Conservation (phyloP, 1,139 yeast species). For the Candida smagusa region DNA sequence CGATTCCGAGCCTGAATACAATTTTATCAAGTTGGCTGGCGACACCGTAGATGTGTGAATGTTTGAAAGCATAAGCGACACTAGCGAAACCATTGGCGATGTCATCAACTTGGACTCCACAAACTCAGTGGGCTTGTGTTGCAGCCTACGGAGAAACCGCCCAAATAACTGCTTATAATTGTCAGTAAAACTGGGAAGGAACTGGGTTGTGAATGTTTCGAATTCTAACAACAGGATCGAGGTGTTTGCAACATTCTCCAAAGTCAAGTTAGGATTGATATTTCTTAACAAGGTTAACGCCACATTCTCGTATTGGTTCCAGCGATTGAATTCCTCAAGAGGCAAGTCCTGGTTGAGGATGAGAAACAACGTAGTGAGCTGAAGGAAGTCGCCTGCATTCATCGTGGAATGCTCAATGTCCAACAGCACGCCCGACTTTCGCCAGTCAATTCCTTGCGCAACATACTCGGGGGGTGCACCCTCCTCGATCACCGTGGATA, state of each 20-base stretch:
- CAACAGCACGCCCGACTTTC: conserved; percentile 12
- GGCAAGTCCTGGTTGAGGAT: conserved; percentile 23
- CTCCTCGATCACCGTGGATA: neutral
- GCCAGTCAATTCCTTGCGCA: conserved; percentile 6
- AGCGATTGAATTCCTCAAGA: conserved; percentile 17
- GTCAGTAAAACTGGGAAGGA: conserved; percentile 31
- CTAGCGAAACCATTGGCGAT: conserved; percentile 37
- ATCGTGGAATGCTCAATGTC: conserved; percentile 31
- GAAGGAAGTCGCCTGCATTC: conserved; percentile 22
- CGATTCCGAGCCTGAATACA: conserved; percentile 69
- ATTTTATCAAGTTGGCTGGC: conserved; percentile 49
- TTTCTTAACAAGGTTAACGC: conserved; percentile 42
- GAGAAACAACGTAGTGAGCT: conserved; percentile 6
- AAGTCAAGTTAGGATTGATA: conserved; percentile 32
- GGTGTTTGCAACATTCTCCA: conserved; percentile 15
- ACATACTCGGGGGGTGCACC: conserved; percentile 3
- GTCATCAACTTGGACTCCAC: conserved; percentile 40
- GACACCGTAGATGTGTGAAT: conserved; percentile 19
- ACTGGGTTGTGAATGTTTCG: conserved; percentile 20
- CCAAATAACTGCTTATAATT: conserved; percentile 4
- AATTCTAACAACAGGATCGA: conserved; percentile 35
- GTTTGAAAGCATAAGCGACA: conserved; percentile 31
- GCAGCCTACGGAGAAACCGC: conserved; percentile 1
- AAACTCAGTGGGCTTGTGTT: conserved; percentile 12
- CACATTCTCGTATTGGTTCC: conserved; percentile 32